phyloP scores from a whole-genome alignment of 2,329 filamentous ascomycete species.

The Fusarium neocosmosporiellum region DNA sequence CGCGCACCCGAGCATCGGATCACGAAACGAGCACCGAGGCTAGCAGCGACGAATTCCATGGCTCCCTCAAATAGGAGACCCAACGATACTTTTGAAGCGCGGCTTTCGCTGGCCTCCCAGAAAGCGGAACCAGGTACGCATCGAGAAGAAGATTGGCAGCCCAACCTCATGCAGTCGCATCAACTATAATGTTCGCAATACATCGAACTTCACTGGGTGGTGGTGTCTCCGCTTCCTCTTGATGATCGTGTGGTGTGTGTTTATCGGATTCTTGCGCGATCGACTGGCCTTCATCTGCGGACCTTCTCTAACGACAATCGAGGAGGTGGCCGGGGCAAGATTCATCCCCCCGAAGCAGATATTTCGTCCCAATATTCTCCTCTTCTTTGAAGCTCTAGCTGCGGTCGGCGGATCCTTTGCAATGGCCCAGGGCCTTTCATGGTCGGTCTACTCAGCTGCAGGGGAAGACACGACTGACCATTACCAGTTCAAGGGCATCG shows the following conservation, averaged over 20 bases:
- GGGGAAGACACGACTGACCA: background rate
- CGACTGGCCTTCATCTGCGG: conserved; percentile 15
- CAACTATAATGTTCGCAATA: conserved; percentile 21
- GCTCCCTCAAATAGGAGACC: background rate
- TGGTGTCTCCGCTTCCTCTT: conserved; percentile 9
- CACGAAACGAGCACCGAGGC: background rate
- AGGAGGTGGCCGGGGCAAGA: background rate
- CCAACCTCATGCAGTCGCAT: conserved; percentile 26
- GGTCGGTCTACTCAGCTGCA: conserved; percentile 15
- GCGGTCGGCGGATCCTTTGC: conserved; percentile 20
- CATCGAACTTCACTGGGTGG: background rate
- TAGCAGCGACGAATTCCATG: background rate
- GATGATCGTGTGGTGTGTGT: conserved; percentile 21
- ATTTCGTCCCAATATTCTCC: background rate
- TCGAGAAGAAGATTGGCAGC: conserved; percentile 37
- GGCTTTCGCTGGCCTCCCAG: background rate
- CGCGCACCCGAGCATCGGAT: background rate
- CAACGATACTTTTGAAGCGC: background rate
- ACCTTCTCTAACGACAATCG: background rate
- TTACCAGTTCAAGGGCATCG: conserved; percentile 24
- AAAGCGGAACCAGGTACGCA: background rate
- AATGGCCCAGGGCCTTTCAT: conserved; percentile 36
- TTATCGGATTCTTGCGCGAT: conserved; percentile 18
- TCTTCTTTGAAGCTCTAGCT: conserved; percentile 25
- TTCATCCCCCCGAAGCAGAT: background rate